Percentiles rank a stretch among this genome's conserved stretches.
These are phyloP conservation scores for Phaeosphaeria sp. DNA, from an alignment of 2,329 filamentous ascomycete genomes.

Conservation along the genomic window DNA sequence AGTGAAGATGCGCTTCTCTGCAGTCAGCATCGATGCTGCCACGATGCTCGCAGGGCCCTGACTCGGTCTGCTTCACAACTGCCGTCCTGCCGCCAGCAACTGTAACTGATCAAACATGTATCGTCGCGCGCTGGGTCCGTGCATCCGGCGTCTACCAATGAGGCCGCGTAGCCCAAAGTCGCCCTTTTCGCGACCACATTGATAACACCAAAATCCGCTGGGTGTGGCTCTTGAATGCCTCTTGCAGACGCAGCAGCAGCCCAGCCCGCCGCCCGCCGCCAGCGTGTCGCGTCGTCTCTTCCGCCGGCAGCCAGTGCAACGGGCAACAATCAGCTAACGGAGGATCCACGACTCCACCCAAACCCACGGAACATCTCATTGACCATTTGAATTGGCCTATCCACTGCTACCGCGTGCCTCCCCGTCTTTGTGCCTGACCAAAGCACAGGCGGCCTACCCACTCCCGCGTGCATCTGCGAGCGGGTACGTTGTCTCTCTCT, in stretches of 20 bases:
- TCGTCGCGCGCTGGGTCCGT: background rate
- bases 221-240: background rate
- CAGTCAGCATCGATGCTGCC: background rate
- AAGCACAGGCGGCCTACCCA: constrained; percentile 7
- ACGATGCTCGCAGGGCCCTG: background rate
- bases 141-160: background rate
- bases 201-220: background rate
- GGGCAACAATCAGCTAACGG: constrained; percentile 8
- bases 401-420: constrained; percentile 8
- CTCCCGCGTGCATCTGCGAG: constrained; percentile 11
- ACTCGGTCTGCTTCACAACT: background rate
- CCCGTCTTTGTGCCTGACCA: constrained; percentile 24
- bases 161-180: background rate
- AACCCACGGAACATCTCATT: constrained; percentile 3
- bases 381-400: background rate
- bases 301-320: constrained; percentile 4
- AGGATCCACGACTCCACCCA: background rate
- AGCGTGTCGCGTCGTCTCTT: background rate
- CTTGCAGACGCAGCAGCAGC: background rate
- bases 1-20: background rate
- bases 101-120: background rate
- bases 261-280: too few species aligned
- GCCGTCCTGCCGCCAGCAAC: background rate
- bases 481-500: constrained; percentile 38
- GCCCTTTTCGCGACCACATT: background rate